A percentile compares a stretch with the other conserved stretches of the same genome.
Conservation (phyloP, 257 asterid species). For the Plectranthus barbatus region DNA sequence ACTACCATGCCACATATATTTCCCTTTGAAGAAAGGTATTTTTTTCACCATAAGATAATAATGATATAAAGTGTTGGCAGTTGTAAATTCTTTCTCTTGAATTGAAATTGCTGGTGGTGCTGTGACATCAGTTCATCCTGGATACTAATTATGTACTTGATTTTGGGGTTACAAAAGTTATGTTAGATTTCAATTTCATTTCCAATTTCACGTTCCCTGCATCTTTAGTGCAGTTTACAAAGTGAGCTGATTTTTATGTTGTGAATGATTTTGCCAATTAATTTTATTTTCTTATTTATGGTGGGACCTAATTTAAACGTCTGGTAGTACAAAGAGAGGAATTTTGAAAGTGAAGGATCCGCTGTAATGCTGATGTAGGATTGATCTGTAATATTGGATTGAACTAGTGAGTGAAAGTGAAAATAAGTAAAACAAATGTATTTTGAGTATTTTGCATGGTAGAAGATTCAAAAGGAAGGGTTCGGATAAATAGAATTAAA, state of each 20-base stretch:
- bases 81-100: background rate
- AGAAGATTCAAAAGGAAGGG: background rate
- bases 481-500: background rate
- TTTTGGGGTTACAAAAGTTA: background rate
- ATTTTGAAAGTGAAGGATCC: background rate
- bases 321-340: too few species aligned
- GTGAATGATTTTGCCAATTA: background rate
- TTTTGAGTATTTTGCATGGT: background rate
- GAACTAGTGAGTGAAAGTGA: background rate
- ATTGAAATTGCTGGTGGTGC: background rate
- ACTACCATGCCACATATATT: slow-evolving; percentile 83
- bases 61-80: background rate
- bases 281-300: background rate
- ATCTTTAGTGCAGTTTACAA: background rate
- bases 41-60: background rate
- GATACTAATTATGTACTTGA: background rate
- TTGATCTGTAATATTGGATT: background rate
- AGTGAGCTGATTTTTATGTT: background rate
- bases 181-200: background rate
- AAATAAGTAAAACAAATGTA: background rate
- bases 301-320: background rate
- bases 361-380: background rate
- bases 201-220: background rate
- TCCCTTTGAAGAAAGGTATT: slow-evolving; percentile 93
- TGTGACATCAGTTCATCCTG: background rate